These are phyloP conservation scores for Miscanthus lutarioriparius DNA, from an alignment of 176 grass and related monocot species.

Conservation along the genomic window DNA sequence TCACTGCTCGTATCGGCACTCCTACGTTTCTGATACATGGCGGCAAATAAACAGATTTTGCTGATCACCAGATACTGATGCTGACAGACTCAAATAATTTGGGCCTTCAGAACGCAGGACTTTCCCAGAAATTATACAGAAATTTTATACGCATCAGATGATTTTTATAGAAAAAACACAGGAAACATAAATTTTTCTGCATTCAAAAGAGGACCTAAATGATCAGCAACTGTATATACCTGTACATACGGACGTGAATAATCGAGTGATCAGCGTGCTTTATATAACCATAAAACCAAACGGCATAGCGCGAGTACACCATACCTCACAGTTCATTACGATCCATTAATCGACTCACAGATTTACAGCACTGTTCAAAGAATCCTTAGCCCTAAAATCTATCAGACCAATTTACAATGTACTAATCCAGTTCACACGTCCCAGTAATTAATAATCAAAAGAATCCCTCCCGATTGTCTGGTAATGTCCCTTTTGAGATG, in stretches of 20 bases:
- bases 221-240: no score
- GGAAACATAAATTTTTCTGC: no score
- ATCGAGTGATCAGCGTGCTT: no score
- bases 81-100: background rate
- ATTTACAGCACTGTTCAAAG: background rate
- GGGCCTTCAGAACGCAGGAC: background rate
- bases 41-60: no score
- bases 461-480: no score
- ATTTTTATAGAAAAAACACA: no score
- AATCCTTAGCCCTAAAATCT: background rate
- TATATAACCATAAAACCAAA: no score
- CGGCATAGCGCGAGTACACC: background rate
- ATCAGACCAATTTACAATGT: conserved; percentile 3
- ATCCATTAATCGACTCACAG: background rate
- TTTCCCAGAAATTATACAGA: background rate
- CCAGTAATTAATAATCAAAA: no score
- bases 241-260: no score
- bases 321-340: background rate
- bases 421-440: no score
- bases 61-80: background rate
- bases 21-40: background rate
- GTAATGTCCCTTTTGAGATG: no score
- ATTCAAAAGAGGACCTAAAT: no score
- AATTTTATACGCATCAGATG: background rate
- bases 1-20: background rate